phyloP scores from a whole-genome alignment of 441 rosid species.

The Adansonia gregorii region DNA sequence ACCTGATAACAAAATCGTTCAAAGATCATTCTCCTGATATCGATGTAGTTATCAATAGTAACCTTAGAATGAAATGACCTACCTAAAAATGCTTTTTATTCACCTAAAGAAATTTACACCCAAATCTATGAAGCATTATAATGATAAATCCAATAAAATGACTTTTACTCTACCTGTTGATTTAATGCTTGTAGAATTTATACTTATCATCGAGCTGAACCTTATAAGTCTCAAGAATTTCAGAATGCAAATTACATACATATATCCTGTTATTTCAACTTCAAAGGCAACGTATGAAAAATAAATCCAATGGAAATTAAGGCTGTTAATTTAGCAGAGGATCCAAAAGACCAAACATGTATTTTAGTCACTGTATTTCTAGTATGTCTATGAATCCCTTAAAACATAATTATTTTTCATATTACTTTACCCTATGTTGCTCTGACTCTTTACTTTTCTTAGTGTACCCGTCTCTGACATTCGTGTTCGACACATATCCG shows the following conservation, averaged over 20 bases:
- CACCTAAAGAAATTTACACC: not conserved
- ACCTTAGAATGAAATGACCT: conserved; percentile 6
- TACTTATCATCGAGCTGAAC: not conserved
- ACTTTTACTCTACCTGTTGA: not conserved
- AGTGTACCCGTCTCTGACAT: too few relatives aligned
- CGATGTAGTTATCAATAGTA: not conserved
- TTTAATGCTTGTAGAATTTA: not conserved
- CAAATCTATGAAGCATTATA: conserved; percentile 4
- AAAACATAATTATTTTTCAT: conserved; percentile 8
- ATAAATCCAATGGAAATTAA: conserved; percentile 8
- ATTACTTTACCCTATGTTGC: not conserved
- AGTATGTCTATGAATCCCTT: conserved; percentile 16
- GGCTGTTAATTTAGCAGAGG: not conserved
- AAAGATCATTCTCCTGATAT: not conserved
- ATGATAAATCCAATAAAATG: conserved; percentile 1
- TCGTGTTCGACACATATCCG: too few relatives aligned
- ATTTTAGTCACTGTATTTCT: not conserved
- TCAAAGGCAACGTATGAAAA: not conserved
- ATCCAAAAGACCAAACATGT: not conserved
- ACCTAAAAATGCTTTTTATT: not conserved
- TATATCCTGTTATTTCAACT: not conserved
- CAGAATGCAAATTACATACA: not conserved
- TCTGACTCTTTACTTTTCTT: too few relatives aligned
- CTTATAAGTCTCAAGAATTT: conserved; percentile 1
- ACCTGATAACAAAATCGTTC: not conserved